Conservation (phyloP, 345 rosid genomes). For the Excoecaria cochinchinensis region DNA sequence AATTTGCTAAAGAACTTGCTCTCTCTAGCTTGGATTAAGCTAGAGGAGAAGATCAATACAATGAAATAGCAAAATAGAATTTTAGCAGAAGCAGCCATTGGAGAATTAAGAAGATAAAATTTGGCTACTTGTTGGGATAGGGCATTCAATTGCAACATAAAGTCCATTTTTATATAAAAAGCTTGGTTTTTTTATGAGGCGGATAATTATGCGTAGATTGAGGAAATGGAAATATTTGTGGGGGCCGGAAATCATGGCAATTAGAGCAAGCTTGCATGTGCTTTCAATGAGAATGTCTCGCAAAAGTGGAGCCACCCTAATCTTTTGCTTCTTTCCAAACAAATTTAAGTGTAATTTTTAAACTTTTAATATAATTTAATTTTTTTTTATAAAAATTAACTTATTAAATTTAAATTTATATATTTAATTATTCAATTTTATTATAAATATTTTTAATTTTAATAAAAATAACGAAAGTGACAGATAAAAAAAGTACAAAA, state of each 20-base stretch:
- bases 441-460: too few species aligned
- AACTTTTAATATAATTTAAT: too few species aligned
- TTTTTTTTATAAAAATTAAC: too few species aligned
- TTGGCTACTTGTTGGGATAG: background rate
- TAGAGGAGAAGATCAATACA: constrained; percentile 21
- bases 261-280: constrained; percentile 38
- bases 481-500: too few species aligned
- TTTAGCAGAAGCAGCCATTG: constrained; percentile 42
- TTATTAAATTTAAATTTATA: too few species aligned
- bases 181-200: background rate
- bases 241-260: constrained; percentile 36
- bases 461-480: too few species aligned
- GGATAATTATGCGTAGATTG: constrained; percentile 55
- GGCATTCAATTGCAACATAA: background rate
- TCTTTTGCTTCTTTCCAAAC: too few species aligned
- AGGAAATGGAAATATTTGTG: constrained; percentile 38
- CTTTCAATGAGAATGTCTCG: constrained; percentile 21
- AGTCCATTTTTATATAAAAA: background rate
- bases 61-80: constrained; percentile 23
- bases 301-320: constrained; percentile 20
- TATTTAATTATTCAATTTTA: too few species aligned
- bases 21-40: constrained; percentile 48
- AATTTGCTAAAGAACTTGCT: constrained; percentile 64
- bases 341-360: too few species aligned
- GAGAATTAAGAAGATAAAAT: background rate